Evolutionary conservation across 805 yeast genomes (phyloP), one percentile per base, ranked within the genome.

Genomic region (Cephaloascus albidus): DNA sequence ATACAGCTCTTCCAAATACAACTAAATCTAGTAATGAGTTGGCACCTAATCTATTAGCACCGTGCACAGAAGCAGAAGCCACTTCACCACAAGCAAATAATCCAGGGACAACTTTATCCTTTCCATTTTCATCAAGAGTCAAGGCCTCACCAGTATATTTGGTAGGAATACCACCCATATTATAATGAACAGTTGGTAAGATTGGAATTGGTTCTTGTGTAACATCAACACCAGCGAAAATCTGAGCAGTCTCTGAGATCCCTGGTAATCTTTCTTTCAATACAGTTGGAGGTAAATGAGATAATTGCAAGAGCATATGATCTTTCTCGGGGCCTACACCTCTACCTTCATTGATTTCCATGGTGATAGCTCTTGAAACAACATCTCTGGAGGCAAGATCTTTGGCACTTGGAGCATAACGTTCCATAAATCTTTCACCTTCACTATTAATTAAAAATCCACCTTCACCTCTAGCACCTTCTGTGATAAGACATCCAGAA

Each of bases 401-500:
- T 57, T 66, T 66, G 38, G 72, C 72, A 28, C 61, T 53, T 19
- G 72, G 72, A 41, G 72, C 72, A 50, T 66, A 66, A 52, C 72
- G 61, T 54, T 66, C 72, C 72, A 66, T 66, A 46, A 66, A 66
- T 56, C 72, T 61, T 55, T 66, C 72, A 56, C 72, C 72, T 54
- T 66, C 72, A 37, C 68, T 60, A 56, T 66, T 66, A 38, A 66
- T 55, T 49, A 66, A 57, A 61, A 64, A 66, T 35, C 72, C 72
- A 62, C 72, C 72, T 56, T 66, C 72, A 52, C 72, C 72, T 57
- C 72, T 58, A 45, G 72, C 71, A 58, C 72, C 72, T 52, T 66
- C 72, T 38, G 72, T 66, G 45, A 66, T 66, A 54, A 66, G 59
- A 53, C 72, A 66, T 20, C 72, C 72, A 23, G 70, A 63, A 27